Base-by-base conservation (phyloP, 306 rosid species). In the Cyamopsis tetragonoloba region DNA sequence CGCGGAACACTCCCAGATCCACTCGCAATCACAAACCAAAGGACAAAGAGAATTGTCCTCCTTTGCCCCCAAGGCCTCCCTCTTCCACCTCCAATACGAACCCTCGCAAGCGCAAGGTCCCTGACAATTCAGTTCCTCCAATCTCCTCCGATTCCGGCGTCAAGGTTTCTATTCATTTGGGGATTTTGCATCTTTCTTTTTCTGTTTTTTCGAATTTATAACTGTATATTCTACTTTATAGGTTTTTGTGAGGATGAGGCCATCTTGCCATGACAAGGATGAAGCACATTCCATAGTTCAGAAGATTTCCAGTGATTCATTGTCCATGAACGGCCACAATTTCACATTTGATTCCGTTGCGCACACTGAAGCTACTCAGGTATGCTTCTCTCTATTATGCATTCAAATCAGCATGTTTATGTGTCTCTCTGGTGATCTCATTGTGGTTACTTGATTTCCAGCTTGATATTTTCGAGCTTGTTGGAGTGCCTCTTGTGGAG, bases 161-260 rank as follows among this genome's bases (percentile, higher is more conserved):
- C 43, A 86, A 92, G 92, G 98, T 89, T 4, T 46, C 27, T 34
- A 14, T 46, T 9, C 10, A 3, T 14, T 71, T 51, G 11, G 0
- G 7, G 6, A 11, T 32, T 47, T 35, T 24, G 22, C 61, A 7
- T 32, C 3, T 32, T 12, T 20, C 5, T 35, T 11, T 37, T 24
- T 0, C 1, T 13, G 3, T 0, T 24, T 2, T 5, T 6, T 15
- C 7, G 4, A 3, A 7, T 39, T 49, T 23, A 15, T 19, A 14
- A 48, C 27, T 19, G 49, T 37, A 5, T 34, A 3, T 37, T 13
- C 3, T 12, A 5, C 1, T 15, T 68, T 28, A 6, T 24, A 91
- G 98, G 98, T 91, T 68, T 57, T 92, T 35, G 95, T 92, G 63
- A 83, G 96, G 73, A 79, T 85, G 88, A 81, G 89, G 58, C 98